Evolutionary conservation across 2,329 filamentous ascomycete genomes (phyloP), one percentile per base, ranked within the genome.

Genomic region (Colletotrichum chlorophyti): DNA sequence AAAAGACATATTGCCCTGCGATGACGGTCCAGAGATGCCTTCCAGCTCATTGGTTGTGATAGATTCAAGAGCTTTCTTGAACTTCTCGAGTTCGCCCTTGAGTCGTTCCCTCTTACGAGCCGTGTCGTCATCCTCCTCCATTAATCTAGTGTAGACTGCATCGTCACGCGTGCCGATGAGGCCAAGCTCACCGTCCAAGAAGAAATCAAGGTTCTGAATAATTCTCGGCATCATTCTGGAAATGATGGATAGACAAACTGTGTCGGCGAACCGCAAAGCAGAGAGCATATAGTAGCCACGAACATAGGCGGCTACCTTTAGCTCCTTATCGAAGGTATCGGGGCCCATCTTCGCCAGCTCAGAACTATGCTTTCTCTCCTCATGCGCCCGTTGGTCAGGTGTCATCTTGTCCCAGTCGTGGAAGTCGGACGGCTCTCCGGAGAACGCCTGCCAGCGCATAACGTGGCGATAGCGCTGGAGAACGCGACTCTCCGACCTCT

Each of bases 231-330:
- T 74, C 67, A 83, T 74, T 4, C 79, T 77, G 9, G 78, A 79
- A 10, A 79, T 75, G 51, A 83, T 70, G 43, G 79, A 74, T 21
- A 83, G 74, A 1, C 77, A 72, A 6, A 79, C 74, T 2, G 73
- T 70, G 53, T 93, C 89, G 1, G 85, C 78, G 64, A 91, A 89
- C 2, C 89, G 82, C 29, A 79, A 74, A 0, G 85, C 82, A 0
- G 90, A 88, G 5, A 88, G 82, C 42, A 84, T 79, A 66, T 93
- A 93, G 69, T 92, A 93, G 0, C 83, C 88, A 0, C 87, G 77
- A 40, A 91, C 80, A 4, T 85, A 85, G 0, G 86, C 79, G 0
- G 89, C 82, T 0, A 89, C 83, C 8, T 81, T 76, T 1, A 93
- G 70, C 66, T 91, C 89, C 0, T 74, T 71, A 1, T 76, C 68